phyloP scores from a whole-genome alignment of 2,329 filamentous ascomycete species.

The Nigrospora sphaerica region DNA sequence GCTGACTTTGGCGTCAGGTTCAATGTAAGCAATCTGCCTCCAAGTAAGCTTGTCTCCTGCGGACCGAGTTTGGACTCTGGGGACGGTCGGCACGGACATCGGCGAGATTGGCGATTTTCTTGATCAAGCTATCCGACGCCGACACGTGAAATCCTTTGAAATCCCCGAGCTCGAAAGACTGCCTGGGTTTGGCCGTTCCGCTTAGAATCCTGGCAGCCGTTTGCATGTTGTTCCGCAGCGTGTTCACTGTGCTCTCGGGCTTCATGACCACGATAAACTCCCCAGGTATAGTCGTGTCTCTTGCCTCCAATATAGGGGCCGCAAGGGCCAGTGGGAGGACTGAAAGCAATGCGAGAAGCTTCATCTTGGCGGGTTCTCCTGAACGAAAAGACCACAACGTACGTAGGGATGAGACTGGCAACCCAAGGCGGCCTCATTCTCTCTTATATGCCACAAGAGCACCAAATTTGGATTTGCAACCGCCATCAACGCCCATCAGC shows the following conservation, averaged over 20 bases:
- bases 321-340: slow-evolving; percentile 11
- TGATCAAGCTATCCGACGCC: slow-evolving; percentile 13
- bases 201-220: slow-evolving; percentile 3
- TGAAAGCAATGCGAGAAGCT: slow-evolving; percentile 11
- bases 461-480: too few species aligned
- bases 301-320: slow-evolving; percentile 15
- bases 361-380: slow-evolving; percentile 8
- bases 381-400: too few species aligned
- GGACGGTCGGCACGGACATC: slow-evolving; percentile 8
- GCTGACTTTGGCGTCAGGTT: slow-evolving; percentile 14
- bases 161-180: slow-evolving; percentile 14
- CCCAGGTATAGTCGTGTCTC: slow-evolving; percentile 13
- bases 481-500: too few species aligned
- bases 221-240: slow-evolving; percentile 2
- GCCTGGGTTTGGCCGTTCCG: slow-evolving; percentile 8
- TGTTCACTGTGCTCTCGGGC: slow-evolving; percentile 9
- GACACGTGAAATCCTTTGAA: slow-evolving; percentile 18
- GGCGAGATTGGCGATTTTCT: slow-evolving; percentile 10
- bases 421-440: too few species aligned
- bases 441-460: too few species aligned
- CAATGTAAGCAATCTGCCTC: slow-evolving; percentile 16
- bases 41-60: not conserved
- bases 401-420: too few species aligned
- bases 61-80: not conserved
- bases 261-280: slow-evolving; percentile 21